These are phyloP conservation scores for Sicyos baderoa DNA, from an alignment of 306 rosid genomes.

Conservation along the genomic window DNA sequence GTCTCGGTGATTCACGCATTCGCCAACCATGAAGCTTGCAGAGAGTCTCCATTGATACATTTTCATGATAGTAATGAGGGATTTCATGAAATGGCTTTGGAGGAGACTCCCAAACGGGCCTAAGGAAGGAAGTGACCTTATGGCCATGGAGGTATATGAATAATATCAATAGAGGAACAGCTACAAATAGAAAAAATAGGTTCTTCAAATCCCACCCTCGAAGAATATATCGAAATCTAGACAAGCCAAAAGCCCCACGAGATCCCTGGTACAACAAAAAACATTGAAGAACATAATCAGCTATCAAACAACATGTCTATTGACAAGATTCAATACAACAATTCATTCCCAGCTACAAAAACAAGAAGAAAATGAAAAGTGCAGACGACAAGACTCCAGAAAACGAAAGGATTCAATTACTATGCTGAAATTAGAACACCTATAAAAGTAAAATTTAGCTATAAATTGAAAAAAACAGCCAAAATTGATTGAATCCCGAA, in stretches of 20 bases:
- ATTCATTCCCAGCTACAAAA: neutral
- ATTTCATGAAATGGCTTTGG: conserved; percentile 61
- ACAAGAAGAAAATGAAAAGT: neutral
- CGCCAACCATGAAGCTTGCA: conserved; percentile 81
- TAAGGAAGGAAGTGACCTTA: conserved; percentile 62
- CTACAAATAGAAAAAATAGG: conserved; percentile 33
- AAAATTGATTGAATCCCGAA: conserved; percentile 7
- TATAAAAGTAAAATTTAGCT: conserved; percentile 6
- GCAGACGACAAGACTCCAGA: neutral
- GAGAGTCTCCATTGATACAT: conserved; percentile 55
- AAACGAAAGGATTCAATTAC: neutral
- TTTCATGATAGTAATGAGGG: conserved; percentile 70
- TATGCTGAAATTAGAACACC: conserved; percentile 4
- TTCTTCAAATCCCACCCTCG: conserved; percentile 56
- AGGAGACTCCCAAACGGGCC: conserved; percentile 86
- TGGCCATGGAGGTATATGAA: conserved; percentile 60
- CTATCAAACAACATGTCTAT: neutral
- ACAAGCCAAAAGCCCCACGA: conserved; percentile 39
- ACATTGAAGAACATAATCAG: conserved; percentile 1
- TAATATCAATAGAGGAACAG: conserved; percentile 39
- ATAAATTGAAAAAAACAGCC: neutral
- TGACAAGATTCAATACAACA: neutral
- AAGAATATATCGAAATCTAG: conserved; percentile 54
- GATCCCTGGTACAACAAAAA: conserved; percentile 38
- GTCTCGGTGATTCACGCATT: conserved; percentile 61